Evolutionary conservation across 495 filamentous ascomycete species (phyloP).

Genomic region (Parmelia sp.): DNA sequence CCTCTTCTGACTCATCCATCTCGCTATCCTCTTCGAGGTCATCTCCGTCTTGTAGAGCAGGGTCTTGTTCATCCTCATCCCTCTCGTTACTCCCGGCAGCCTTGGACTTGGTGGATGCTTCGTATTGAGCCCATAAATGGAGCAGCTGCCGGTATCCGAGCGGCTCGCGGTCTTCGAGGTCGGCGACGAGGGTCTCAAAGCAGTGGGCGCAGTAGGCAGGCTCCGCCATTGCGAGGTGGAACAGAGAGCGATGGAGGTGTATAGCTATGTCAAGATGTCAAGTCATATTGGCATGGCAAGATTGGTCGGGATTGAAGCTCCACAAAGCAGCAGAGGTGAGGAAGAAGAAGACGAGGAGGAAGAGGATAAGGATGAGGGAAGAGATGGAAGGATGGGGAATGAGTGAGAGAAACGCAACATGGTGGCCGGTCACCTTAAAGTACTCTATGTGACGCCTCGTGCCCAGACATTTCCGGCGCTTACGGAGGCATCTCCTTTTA

Average conservation of each 20-base stretch:
- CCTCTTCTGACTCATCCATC: constrained; percentile 12
- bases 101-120: constrained; percentile 27
- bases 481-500: not conserved
- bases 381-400: not conserved
- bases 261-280: not conserved
- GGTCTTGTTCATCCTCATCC: constrained; percentile 18
- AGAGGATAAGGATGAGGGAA: not conserved
- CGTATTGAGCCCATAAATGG: constrained; percentile 59
- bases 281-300: not conserved
- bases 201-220: constrained; percentile 80
- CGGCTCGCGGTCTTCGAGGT: constrained; percentile 52
- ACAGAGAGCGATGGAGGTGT: not conserved
- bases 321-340: not conserved
- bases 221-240: constrained; percentile 60
- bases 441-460: not conserved
- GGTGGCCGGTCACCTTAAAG: too few relatives aligned
- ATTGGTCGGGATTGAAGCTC: not conserved
- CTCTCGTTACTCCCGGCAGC: constrained; percentile 14
- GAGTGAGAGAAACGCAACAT: not conserved
- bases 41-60: constrained; percentile 5
- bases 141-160: constrained; percentile 60
- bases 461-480: too few relatives aligned
- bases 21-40: constrained; percentile 14
- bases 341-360: too few relatives aligned
- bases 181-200: constrained; percentile 74